Percentiles rank a stretch among this genome's conserved stretches.
Evolutionary conservation across 306 rosid species (phyloP).

Genomic region (Begonia masoniana): DNA sequence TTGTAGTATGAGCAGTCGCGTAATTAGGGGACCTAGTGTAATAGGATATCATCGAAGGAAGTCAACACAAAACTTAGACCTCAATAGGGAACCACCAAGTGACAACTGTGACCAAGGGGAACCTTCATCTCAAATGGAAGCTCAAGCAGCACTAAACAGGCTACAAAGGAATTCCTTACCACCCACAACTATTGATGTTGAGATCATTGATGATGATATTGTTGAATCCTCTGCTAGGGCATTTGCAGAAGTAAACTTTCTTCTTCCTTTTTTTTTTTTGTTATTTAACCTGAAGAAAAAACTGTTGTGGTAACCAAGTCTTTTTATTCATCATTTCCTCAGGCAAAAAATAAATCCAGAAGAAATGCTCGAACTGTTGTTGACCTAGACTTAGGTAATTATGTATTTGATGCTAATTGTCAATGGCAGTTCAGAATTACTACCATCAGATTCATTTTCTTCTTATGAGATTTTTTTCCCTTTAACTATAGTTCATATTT

Average conservation of each 20-base stretch:
- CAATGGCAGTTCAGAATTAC: too few relatives aligned
- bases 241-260: conserved; percentile 54
- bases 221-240: conserved; percentile 69
- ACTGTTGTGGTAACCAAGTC: not conserved
- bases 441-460: not conserved
- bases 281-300: not conserved
- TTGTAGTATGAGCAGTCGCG: conserved; percentile 28
- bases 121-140: conserved; percentile 19
- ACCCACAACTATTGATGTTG: conserved; percentile 56
- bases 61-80: conserved; percentile 24
- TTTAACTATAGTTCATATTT: not conserved
- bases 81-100: conserved; percentile 33
- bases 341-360: conserved; percentile 84
- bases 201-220: conserved; percentile 84
- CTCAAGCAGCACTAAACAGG: conserved; percentile 13
- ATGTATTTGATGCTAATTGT: not conserved
- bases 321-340: not conserved
- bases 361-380: conserved; percentile 38
- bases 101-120: conserved; percentile 32
- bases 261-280: not conserved
- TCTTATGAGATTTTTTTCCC: not conserved
- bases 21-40: conserved; percentile 11
- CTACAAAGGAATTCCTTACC: conserved; percentile 16
- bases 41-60: conserved; percentile 32
- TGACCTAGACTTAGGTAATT: conserved; percentile 77